phyloP scores from a whole-genome alignment of 192 early-diverging fungal genomes.

The Umbelopsis sp. region DNA sequence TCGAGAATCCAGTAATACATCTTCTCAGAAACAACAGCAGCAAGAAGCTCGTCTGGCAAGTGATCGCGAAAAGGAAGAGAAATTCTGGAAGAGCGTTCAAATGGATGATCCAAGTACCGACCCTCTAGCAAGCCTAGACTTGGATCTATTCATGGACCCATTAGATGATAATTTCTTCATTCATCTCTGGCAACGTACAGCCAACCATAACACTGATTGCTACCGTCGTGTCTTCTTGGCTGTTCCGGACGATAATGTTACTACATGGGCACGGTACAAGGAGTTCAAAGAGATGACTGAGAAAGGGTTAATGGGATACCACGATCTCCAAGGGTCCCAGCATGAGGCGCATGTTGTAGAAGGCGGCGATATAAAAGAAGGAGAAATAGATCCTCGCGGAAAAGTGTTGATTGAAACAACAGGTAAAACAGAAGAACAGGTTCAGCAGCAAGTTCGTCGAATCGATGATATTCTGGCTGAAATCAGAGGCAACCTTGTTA shows the following conservation, averaged over 20 bases:
- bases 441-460: not conserved
- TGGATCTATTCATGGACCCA: slow-evolving; percentile 59
- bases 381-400: slow-evolving; percentile 12
- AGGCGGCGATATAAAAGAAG: not conserved
- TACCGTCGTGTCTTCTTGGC: slow-evolving; percentile 76
- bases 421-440: not conserved
- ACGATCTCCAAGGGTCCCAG: not conserved
- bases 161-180: slow-evolving; percentile 60
- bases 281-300: slow-evolving; percentile 37
- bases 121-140: not conserved
- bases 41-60: not conserved
- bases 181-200: slow-evolving; percentile 60
- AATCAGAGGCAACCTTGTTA: slow-evolving; percentile 41
- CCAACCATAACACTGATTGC: slow-evolving; percentile 60
- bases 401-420: slow-evolving; percentile 2
- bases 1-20: not conserved
- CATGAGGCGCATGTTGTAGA: not conserved
- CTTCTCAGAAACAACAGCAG: not conserved
- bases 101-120: not conserved
- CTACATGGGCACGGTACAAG: slow-evolving; percentile 56
- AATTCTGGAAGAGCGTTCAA: slow-evolving; percentile 9
- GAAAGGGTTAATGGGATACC: not conserved
- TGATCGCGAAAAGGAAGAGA: not conserved
- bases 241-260: slow-evolving; percentile 80
- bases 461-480: slow-evolving; percentile 13